Conservation (phyloP, 2,329 filamentous ascomycete species). For the Ceratocystis destructans region DNA sequence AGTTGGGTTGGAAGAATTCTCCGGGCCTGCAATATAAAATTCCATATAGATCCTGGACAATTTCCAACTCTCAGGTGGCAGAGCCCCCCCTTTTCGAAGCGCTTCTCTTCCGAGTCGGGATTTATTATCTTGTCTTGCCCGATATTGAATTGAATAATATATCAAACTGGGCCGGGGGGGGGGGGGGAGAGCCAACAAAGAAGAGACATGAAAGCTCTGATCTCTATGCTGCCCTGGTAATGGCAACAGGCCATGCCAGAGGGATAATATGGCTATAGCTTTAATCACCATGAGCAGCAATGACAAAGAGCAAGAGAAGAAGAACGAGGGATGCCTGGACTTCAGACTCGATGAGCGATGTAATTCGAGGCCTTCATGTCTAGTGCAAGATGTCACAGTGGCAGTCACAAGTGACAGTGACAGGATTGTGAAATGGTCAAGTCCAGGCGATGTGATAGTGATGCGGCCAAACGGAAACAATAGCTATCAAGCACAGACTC, state of each 20-base stretch:
- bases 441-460: background rate
- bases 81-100: background rate
- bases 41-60: slow-evolving; percentile 1
- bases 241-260: background rate
- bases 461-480: background rate
- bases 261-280: background rate
- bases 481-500: too few species aligned
- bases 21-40: slow-evolving; percentile 5
- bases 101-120: background rate
- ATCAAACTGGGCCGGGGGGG: too few species aligned
- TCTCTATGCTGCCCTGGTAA: background rate
- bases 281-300: background rate
- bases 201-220: background rate
- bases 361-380: too few species aligned
- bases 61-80: background rate
- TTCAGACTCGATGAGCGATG: too few species aligned
- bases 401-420: background rate
- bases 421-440: background rate
- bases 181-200: too few species aligned
- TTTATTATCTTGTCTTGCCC: background rate
- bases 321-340: too few species aligned
- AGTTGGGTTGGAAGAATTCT: background rate
- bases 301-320: background rate
- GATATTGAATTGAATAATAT: background rate
- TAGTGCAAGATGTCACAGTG: background rate